These are phyloP conservation scores for Tulasnella sp. DNA, from an alignment of 768 basidiomycete genomes.

Conservation along the genomic window DNA sequence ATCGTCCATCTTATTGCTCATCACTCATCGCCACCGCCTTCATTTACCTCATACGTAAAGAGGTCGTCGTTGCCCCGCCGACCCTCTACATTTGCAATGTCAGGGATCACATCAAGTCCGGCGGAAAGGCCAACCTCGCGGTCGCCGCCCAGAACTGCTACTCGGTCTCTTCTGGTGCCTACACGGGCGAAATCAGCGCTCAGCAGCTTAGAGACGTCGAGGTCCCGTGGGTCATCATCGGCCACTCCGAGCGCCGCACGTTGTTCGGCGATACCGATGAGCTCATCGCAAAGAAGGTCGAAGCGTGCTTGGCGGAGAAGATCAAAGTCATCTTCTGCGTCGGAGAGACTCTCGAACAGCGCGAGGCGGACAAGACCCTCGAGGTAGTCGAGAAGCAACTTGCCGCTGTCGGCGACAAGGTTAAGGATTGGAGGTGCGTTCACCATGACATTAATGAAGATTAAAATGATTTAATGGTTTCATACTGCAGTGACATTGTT, in stretches of 20 bases:
- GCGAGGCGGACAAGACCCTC: conserved; percentile 77
- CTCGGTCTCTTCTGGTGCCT: conserved; percentile 82
- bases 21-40: conserved; percentile 13
- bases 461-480: background rate
- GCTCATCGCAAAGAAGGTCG: conserved; percentile 82
- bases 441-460: background rate
- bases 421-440: conserved; percentile 81
- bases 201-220: conserved; percentile 82
- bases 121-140: conserved; percentile 54
- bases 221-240: conserved; percentile 91
- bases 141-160: conserved; percentile 93
- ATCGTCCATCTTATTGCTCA: conserved; percentile 31
- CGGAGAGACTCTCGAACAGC: conserved; percentile 88
- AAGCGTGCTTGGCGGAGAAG: conserved; percentile 72
- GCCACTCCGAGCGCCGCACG: conserved; percentile 95
- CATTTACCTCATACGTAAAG: conserved; percentile 47
- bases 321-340: conserved; percentile 94
- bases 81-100: conserved; percentile 83
- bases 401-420: conserved; percentile 65
- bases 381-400: conserved; percentile 83
- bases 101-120: conserved; percentile 51
- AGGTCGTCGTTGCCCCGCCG: conserved; percentile 93
- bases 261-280: conserved; percentile 88
- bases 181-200: conserved; percentile 94
- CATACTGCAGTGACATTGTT: conserved; percentile 70